Conservation (phyloP, 78 protist genomes). For the Cavenderia fasciculata region DNA sequence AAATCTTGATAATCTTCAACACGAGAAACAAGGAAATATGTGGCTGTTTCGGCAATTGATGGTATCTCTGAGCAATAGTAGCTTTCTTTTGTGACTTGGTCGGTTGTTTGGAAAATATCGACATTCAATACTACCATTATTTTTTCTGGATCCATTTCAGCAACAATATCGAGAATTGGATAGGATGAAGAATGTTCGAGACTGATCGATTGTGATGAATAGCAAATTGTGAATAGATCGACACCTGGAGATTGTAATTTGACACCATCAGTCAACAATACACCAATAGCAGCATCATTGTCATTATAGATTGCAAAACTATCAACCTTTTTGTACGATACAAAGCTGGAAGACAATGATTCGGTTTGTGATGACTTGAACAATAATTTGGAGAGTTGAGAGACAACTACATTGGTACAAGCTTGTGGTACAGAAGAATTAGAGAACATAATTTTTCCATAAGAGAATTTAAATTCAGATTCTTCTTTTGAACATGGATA, state of each 20-base stretch:
- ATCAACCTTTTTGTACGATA: constrained; percentile 24
- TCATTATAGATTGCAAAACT: constrained; percentile 1
- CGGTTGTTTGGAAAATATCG: neutral
- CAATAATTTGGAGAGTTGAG: constrained; percentile 12
- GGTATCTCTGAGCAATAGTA: neutral
- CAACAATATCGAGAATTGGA: no score
- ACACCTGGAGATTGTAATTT: constrained; percentile 2
- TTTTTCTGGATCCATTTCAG: no score
- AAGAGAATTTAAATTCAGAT: neutral
- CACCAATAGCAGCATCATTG: constrained; percentile 7
- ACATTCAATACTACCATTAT: no score
- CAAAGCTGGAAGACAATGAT: constrained; percentile 18
- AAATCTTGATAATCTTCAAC: neutral
- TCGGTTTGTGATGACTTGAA: neutral
- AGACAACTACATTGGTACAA: constrained; percentile 26
- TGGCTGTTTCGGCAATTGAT: no score
- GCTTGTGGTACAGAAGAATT: constrained; percentile 2
- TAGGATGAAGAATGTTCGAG: neutral
- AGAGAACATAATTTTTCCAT: neutral
- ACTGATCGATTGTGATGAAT: neutral
- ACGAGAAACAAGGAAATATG: constrained; percentile 5
- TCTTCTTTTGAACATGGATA: constrained; percentile 5
- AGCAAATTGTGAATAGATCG: neutral
- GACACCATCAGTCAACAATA: constrained; percentile 28
- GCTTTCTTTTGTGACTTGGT: neutral